These are phyloP conservation scores for Lyophyllum atratum DNA, from an alignment of 768 basidiomycete genomes.

Conservation along the genomic window DNA sequence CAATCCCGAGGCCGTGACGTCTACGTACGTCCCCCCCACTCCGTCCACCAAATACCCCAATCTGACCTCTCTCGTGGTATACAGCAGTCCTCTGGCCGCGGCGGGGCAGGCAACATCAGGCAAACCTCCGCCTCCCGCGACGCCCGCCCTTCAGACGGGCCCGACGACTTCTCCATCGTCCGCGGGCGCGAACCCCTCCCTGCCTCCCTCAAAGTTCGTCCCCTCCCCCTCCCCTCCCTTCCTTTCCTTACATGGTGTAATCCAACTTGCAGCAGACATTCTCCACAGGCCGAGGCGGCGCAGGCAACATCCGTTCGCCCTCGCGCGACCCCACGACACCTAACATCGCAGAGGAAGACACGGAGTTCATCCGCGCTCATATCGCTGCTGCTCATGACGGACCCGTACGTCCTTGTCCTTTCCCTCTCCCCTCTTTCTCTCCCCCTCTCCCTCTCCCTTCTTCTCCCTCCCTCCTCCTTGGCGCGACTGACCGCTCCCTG, in stretches of 20 bases:
- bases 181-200: slow-evolving; percentile 61
- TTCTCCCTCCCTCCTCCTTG: not conserved
- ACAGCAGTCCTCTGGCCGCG: slow-evolving; percentile 64
- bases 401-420: slow-evolving; percentile 30
- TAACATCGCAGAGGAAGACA: slow-evolving; percentile 35
- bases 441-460: not conserved
- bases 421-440: not conserved
- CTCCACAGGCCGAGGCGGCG: slow-evolving; percentile 83
- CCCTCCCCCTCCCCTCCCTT: not conserved
- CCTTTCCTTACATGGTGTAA: not conserved
- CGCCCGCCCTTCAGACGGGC: slow-evolving; percentile 36
- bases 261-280: slow-evolving; percentile 30
- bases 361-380: slow-evolving; percentile 37
- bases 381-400: slow-evolving; percentile 28
- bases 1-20: slow-evolving; percentile 59
- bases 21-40: slow-evolving; percentile 42
- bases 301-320: slow-evolving; percentile 85
- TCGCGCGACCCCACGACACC: slow-evolving; percentile 48
- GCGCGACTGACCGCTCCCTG: not conserved
- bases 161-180: slow-evolving; percentile 56
- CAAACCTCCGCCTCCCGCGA: slow-evolving; percentile 50
- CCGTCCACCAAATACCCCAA: slow-evolving; percentile 1
- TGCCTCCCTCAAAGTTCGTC: slow-evolving; percentile 38
- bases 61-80: not conserved
- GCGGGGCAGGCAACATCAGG: slow-evolving; percentile 73